These are phyloP conservation scores for Neurospora sp. DNA, from an alignment of 495 filamentous ascomycete species.

Conservation along the genomic window DNA sequence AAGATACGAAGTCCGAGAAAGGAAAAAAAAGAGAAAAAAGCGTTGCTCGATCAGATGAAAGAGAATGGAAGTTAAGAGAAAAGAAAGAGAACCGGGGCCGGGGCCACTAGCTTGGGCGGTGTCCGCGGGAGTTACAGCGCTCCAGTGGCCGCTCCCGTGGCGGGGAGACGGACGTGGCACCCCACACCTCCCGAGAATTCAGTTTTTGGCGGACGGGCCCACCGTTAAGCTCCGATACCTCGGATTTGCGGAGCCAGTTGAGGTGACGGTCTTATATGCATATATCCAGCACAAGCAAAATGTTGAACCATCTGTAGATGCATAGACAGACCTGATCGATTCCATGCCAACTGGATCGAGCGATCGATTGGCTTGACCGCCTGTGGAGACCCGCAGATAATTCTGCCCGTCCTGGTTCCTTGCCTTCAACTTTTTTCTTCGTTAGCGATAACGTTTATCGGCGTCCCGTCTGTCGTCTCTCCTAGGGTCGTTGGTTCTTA, in stretches of 20 bases:
- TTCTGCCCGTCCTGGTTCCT: constrained; percentile 13
- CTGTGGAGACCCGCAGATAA: background rate
- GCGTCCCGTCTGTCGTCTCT: background rate
- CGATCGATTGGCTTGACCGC: constrained; percentile 3
- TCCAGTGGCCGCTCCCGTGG: background rate
- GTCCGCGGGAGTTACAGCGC: background rate
- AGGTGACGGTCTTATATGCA: background rate
- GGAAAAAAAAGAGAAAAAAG: background rate
- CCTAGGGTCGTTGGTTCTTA: background rate
- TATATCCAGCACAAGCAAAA: background rate
- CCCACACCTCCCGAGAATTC: background rate
- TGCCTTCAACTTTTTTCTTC: constrained; percentile 17
- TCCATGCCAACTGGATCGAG: background rate
- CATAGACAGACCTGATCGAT: background rate
- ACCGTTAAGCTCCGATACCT: background rate
- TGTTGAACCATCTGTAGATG: background rate
- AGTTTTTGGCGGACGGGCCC: background rate
- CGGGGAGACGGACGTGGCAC: background rate
- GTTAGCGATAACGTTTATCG: constrained; percentile 1
- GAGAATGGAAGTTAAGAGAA: background rate
- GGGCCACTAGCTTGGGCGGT: constrained; percentile 1
- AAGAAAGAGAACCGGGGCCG: background rate
- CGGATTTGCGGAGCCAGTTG: background rate
- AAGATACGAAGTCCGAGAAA: background rate
- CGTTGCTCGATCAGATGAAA: background rate